Conservation (phyloP, 2,329 filamentous ascomycete species). For the Lachnellula arida region DNA sequence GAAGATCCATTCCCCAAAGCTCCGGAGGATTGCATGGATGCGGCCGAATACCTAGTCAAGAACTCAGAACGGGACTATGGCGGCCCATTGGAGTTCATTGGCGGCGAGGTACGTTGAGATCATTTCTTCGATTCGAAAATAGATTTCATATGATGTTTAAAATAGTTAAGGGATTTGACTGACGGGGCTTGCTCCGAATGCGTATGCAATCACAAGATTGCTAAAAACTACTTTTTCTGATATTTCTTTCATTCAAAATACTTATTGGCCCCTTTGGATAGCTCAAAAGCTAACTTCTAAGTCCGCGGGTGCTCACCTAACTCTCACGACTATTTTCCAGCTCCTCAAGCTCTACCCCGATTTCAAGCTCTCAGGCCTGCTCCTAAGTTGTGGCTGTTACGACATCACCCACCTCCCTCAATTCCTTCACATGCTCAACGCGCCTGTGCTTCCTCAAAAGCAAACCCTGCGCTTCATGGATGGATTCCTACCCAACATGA, state of each 20-base stretch:
- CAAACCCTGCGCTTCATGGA: conserved; percentile 43
- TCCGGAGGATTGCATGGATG: conserved; percentile 53
- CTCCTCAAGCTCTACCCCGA: conserved; percentile 36
- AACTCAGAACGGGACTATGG: conserved; percentile 40
- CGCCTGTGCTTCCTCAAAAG: conserved; percentile 39
- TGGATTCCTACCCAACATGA: conserved; percentile 41
- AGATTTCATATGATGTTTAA: conserved; percentile 10
- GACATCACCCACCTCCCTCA: conserved; percentile 42
- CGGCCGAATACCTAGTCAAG: conserved; percentile 48
- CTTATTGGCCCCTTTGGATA: background rate
- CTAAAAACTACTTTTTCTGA: conserved; percentile 7
- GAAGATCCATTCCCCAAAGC: conserved; percentile 53
- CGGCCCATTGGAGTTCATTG: conserved; percentile 39
- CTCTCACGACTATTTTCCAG: conserved; percentile 42
- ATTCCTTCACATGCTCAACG: conserved; percentile 25
- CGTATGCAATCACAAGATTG: conserved; percentile 1
- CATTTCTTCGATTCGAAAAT: background rate
- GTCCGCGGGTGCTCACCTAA: conserved; percentile 48
- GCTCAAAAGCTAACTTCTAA: conserved; percentile 16
- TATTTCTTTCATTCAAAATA: background rate
- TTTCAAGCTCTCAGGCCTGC: conserved; percentile 44
- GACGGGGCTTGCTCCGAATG: conserved; percentile 4
- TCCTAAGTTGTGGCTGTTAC: conserved; percentile 50
- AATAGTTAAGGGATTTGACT: conserved; percentile 19
- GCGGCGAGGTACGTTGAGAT: conserved; percentile 37